Percentiles rank a stretch among this genome's conserved stretches.
Conservation (phyloP, 768 basidiomycete species). For the Roridomyces roridus region DNA sequence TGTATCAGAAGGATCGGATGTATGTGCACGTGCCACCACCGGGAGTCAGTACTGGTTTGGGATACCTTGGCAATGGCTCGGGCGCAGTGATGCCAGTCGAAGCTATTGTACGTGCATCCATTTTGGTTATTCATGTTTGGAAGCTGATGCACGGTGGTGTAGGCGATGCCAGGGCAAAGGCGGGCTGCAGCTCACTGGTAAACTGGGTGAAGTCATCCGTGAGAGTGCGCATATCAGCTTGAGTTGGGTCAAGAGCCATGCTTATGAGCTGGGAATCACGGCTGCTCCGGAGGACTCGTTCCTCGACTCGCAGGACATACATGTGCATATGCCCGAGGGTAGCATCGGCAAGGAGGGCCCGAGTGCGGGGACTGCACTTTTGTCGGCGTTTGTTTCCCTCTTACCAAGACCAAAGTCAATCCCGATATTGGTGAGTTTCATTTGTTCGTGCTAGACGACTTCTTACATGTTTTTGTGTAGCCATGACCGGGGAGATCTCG, state of each 20-base stretch:
- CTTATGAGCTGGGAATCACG: conserved; percentile 89
- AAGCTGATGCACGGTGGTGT: conserved; percentile 16
- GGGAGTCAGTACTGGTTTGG: conserved; percentile 94
- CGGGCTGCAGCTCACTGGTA: conserved; percentile 89
- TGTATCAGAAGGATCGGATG: conserved; percentile 95
- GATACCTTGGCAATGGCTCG: conserved; percentile 95
- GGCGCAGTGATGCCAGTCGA: conserved; percentile 98
- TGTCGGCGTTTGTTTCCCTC: conserved; percentile 90
- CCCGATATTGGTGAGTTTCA: conserved; percentile 81
- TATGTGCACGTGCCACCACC: conserved; percentile 82
- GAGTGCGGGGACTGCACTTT: conserved; percentile 92
- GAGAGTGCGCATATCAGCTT: conserved; percentile 96
- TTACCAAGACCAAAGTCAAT: conserved; percentile 82
- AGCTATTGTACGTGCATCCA: conserved; percentile 72
- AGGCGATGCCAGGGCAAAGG: conserved; percentile 99
- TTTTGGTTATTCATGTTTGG: background rate
- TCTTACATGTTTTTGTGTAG: conserved; percentile 41
- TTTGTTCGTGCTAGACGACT: background rate
- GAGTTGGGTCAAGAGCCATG: conserved; percentile 92
- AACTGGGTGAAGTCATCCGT: conserved; percentile 96
- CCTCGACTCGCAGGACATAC: conserved; percentile 85
- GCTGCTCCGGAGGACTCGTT: conserved; percentile 72
- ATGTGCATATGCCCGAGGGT: conserved; percentile 97
- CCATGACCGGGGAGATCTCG: conserved; percentile 99
- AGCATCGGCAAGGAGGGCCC: conserved; percentile 96